Percentiles rank a stretch among this genome's conserved stretches.
Conservation (phyloP, 2,329 filamentous ascomycete species). For the Fusarium sp. region DNA sequence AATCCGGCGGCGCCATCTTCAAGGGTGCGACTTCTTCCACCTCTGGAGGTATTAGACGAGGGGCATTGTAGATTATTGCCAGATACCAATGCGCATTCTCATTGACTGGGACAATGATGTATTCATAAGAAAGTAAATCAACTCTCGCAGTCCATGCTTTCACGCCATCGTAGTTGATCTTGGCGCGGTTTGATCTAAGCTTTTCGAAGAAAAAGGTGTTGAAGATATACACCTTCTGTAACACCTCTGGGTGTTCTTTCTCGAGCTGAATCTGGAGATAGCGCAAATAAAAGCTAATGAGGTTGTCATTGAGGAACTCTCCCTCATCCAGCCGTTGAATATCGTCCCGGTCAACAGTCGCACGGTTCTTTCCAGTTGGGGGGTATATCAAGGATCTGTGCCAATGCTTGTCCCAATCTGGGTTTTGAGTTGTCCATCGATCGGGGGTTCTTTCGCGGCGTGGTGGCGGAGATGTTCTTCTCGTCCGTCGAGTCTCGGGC, state of each 20-base stretch:
- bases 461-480: conserved; percentile 31
- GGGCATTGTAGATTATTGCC: conserved; percentile 91
- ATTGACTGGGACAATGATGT: conserved; percentile 91
- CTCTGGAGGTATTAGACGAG: conserved; percentile 60
- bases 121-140: conserved; percentile 86
- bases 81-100: conserved; percentile 91
- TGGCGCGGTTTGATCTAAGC: conserved; percentile 68
- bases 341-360: conserved; percentile 75
- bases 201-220: conserved; percentile 92
- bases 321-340: conserved; percentile 82
- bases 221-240: conserved; percentile 81
- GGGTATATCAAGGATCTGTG: conserved; percentile 70
- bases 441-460: conserved; percentile 30
- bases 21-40: conserved; percentile 1
- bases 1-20: conserved; percentile 12
- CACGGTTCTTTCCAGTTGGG: conserved; percentile 64
- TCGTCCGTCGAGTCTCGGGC: conserved; percentile 41
- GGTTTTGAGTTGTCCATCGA: conserved; percentile 62
- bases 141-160: conserved; percentile 87
- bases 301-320: conserved; percentile 90
- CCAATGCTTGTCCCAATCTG: conserved; percentile 63
- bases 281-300: conserved; percentile 87
- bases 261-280: conserved; percentile 72
- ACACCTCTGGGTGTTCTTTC: conserved; percentile 61
- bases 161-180: conserved; percentile 86